A percentile compares a stretch with the other conserved stretches of the same genome.
phyloP scores from a whole-genome alignment of 305 asterid species.

The Plantago coronopus region DNA sequence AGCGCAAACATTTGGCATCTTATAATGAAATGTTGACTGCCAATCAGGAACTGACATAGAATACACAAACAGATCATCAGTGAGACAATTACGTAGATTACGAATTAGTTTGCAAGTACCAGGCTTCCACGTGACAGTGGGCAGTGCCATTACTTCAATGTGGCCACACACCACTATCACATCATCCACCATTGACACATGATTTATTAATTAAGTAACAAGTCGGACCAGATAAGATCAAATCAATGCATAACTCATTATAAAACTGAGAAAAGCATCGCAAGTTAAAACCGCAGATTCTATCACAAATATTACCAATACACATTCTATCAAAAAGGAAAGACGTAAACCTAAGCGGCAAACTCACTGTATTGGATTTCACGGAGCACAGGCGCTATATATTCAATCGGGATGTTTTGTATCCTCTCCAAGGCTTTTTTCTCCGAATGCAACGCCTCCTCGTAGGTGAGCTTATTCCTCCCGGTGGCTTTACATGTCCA shows the following conservation, averaged over 20 bases:
- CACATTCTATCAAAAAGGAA: constrained; percentile 4
- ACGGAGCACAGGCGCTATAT: constrained; percentile 56
- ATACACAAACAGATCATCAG: constrained; percentile 12
- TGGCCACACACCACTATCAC: not conserved
- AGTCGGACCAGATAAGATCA: constrained; percentile 20
- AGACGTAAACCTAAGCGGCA: constrained; percentile 13
- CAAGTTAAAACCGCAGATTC: not conserved
- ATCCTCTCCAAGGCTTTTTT: constrained; percentile 54
- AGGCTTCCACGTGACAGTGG: constrained; percentile 10
- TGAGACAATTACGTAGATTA: constrained; percentile 6
- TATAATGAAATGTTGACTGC: constrained; percentile 5
- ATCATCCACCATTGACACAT: constrained; percentile 17
- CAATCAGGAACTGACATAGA: constrained; percentile 8
- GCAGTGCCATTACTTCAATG: constrained; percentile 11
- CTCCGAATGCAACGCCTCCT: constrained; percentile 88
- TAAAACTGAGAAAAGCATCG: not conserved
- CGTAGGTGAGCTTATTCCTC: constrained; percentile 76
- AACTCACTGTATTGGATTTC: constrained; percentile 82
- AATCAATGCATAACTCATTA: constrained; percentile 14
- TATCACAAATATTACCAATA: not conserved
- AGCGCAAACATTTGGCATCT: not conserved
- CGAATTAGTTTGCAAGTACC: constrained; percentile 12
- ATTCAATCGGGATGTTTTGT: constrained; percentile 60
- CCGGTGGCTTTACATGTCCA: constrained; percentile 98
- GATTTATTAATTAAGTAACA: constrained; percentile 12